Conservation (phyloP, 2,329 filamentous ascomycete genomes). For the Acrodontium crateriforme region DNA sequence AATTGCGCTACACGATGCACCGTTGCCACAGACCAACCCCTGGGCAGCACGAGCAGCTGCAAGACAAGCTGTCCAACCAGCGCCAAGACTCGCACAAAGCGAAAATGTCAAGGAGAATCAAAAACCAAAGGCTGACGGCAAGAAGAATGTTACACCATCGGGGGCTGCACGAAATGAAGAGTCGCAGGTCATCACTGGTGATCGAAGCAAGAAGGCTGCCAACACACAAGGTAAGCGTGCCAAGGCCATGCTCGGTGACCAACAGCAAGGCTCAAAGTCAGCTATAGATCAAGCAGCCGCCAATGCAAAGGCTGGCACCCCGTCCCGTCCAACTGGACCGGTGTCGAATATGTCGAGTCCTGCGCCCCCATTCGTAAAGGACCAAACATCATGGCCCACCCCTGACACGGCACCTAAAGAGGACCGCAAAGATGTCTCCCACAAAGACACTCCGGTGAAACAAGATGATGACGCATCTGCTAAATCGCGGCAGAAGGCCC, state of each 20-base stretch:
- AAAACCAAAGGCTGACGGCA: conserved; percentile 12
- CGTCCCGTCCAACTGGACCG: conserved; percentile 5
- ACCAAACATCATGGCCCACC: conserved; percentile 78
- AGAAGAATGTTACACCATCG: conserved; percentile 14
- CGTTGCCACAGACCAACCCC: conserved; percentile 70
- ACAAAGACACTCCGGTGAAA: conserved; percentile 56
- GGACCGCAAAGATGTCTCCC: conserved; percentile 56
- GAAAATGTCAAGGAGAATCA: conserved; percentile 16
- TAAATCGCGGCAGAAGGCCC: conserved; percentile 55
- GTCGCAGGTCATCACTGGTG: background rate
- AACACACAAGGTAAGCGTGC: conserved; percentile 11
- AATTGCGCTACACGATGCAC: conserved; percentile 59
- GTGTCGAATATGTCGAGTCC: no score
- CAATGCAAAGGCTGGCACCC: conserved; percentile 1
- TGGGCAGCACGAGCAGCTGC: conserved; percentile 64
- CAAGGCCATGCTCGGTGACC: conserved; percentile 7
- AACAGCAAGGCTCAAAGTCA: conserved; percentile 8
- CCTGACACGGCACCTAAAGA: conserved; percentile 67
- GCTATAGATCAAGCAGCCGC: conserved; percentile 5
- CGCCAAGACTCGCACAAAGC: conserved; percentile 6
- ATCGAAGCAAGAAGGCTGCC: conserved; percentile 10
- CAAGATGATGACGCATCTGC: conserved; percentile 42
- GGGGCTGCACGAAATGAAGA: conserved; percentile 8
- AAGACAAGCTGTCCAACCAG: conserved; percentile 35
- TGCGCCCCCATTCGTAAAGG: conserved; percentile 51